Percentiles rank a stretch among this genome's conserved stretches.
Evolutionary conservation across 202 grass and related monocot genomes (phyloP).

Genomic region (Setaria italica): DNA sequence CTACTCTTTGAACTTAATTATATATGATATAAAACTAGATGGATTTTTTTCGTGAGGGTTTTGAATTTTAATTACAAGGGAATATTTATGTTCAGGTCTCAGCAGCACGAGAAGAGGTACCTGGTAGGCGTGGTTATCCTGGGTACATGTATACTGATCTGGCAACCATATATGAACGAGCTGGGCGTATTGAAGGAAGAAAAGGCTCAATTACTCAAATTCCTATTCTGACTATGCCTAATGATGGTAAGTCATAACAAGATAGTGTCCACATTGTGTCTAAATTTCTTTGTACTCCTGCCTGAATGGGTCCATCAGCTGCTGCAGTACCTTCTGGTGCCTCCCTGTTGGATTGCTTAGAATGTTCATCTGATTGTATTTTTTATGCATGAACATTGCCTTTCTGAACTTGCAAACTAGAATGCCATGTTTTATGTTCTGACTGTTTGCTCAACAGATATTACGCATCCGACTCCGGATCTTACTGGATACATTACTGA

Average conservation of each 20-base stretch:
- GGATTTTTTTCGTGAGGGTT: not conserved
- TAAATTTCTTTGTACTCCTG: not conserved
- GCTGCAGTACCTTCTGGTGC: constrained; percentile 1
- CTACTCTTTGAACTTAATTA: constrained; percentile 13
- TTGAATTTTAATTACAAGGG: constrained; percentile 27
- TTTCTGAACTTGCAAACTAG: constrained; percentile 12
- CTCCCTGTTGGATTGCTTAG: not conserved
- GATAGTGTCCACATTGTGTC: not conserved
- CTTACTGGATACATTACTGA: constrained; percentile 84
- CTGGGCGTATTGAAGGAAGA: constrained; percentile 90
- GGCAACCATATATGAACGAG: constrained; percentile 94
- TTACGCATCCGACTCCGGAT: constrained; percentile 79
- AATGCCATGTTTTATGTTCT: not conserved
- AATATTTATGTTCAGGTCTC: constrained; percentile 60
- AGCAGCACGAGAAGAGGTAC: constrained; percentile 91
- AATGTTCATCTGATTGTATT: not conserved
- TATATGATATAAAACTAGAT: not conserved
- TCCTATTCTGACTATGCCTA: constrained; percentile 95
- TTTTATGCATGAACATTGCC: not conserved
- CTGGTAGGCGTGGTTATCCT: constrained; percentile 92
- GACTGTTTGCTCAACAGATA: constrained; percentile 52
- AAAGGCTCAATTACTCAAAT: constrained; percentile 92
- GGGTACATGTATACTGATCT: constrained; percentile 96
- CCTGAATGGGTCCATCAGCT: not conserved
- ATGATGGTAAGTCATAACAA: constrained; percentile 55